Evolutionary conservation across 2,329 filamentous ascomycete genomes (phyloP), one percentile per base, ranked within the genome.

Genomic region (Epichloe glyceriae): DNA sequence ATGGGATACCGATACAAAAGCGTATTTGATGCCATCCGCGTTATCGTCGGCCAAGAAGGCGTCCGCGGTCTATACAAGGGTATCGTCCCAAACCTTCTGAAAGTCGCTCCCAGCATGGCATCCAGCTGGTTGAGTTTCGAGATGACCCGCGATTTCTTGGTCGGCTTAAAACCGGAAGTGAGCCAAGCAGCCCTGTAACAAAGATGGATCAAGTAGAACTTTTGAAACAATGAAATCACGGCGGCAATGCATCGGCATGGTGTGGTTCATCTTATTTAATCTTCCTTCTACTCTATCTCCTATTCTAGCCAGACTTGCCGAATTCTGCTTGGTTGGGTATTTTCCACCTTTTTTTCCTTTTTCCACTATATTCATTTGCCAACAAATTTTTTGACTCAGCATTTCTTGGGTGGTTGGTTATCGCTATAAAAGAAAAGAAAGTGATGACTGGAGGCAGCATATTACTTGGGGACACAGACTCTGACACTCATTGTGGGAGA

Each of bases 71-170:
- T 98, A 42, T 98, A 97, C 75, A 98, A 97, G 68, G 93, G 93
- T 51, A 91, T 98, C 58, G 81, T 90, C 15, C 93, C 93, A 0
- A 98, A 98, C 62, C 74, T 98, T 20, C 78, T 98, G 54, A 98
- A 98, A 69, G 93, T 98, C 15, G 91, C 93, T 7, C 93, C 93
- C 3, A 97, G 90, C 66, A 98, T 98, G 91, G 93, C 93, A 15
- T 94, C 89, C 60, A 96, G 88, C 68, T 98, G 93, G 91, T 79
- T 97, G 54, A 96, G 90, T 67, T 98, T 95, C 64, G 93, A 98
- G 70, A 73, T 97, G 64, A 91, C 88, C 8, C 80, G 93, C 57
- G 93, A 98, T 68, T 85, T 94, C 63, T 71, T 97, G 40, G 73
- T 94, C 52, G 72, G 71, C 19, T 64, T 89, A 33, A 76, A 76